These are phyloP conservation scores for Lactarius sanguifluus DNA, from an alignment of 768 basidiomycete species.

Conservation along the genomic window DNA sequence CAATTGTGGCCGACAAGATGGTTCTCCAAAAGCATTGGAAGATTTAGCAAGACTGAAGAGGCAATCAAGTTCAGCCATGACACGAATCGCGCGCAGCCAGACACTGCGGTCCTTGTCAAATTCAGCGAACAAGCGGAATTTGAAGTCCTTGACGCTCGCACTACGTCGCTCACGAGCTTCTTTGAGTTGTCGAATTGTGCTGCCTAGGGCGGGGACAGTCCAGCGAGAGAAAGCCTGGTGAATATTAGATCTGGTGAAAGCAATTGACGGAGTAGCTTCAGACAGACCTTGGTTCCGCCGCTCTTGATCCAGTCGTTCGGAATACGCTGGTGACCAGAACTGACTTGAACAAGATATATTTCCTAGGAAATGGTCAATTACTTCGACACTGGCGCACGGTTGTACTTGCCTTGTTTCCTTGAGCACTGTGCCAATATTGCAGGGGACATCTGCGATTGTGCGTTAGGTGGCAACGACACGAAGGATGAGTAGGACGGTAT, in stretches of 20 bases:
- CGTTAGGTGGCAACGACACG: neutral
- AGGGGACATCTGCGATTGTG: conserved; percentile 46
- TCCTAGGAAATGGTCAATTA: conserved; percentile 50
- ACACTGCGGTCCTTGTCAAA: conserved; percentile 78
- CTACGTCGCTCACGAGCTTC: conserved; percentile 90
- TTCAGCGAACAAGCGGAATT: conserved; percentile 70
- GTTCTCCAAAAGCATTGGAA: conserved; percentile 87
- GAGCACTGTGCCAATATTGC: conserved; percentile 72
- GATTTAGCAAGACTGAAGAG: conserved; percentile 88
- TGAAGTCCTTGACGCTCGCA: conserved; percentile 80
- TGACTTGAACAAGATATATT: conserved; percentile 84
- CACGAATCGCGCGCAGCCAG: conserved; percentile 82
- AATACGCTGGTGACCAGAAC: conserved; percentile 56
- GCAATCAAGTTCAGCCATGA: conserved; percentile 95
- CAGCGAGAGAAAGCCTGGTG: conserved; percentile 71
- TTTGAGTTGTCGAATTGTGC: conserved; percentile 77
- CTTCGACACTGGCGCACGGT: neutral
- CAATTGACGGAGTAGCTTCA: neutral
- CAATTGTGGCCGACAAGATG: conserved; percentile 88
- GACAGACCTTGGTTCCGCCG: conserved; percentile 70
- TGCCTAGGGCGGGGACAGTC: conserved; percentile 67
- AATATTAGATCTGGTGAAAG: conserved; percentile 13
- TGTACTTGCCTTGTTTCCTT: conserved; percentile 69
- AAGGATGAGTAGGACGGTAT: conserved; percentile 26
- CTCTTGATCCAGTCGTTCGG: conserved; percentile 84